These are phyloP conservation scores for Saccharum spontaneum DNA, from an alignment of 176 grass and related monocot genomes.

Conservation along the genomic window DNA sequence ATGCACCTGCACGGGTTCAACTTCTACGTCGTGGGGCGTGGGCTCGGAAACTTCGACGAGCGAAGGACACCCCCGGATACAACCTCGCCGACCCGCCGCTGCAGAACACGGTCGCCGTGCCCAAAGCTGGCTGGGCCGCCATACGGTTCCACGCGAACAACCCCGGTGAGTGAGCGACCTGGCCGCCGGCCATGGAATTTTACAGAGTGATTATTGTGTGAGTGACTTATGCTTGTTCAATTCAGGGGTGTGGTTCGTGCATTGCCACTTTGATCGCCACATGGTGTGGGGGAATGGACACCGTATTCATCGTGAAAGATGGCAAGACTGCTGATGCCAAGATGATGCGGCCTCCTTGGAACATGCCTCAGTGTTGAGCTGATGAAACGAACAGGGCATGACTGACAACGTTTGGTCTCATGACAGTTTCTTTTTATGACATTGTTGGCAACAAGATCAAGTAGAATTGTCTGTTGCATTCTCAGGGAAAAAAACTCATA, in stretches of 20 bases:
- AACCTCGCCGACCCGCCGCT: constrained; percentile 59
- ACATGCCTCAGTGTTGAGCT: constrained; percentile 46
- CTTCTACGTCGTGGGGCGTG: constrained; percentile 41
- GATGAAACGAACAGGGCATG: neutral
- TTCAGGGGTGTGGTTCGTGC: constrained; percentile 61
- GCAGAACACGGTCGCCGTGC: constrained; percentile 59
- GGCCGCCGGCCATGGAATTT: too few relatives aligned
- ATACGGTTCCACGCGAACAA: neutral
- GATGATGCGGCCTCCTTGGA: constrained; percentile 44
- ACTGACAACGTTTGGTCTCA: too few relatives aligned
- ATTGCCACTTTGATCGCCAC: constrained; percentile 75
- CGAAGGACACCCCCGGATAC: constrained; percentile 4
- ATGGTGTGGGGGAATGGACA: constrained; percentile 70
- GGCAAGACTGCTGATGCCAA: constrained; percentile 20
- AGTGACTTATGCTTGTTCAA: too few relatives aligned
- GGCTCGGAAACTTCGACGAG: constrained; percentile 17
- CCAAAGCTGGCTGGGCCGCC: constrained; percentile 48
- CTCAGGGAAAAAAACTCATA: neutral
- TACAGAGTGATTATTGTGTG: too few relatives aligned
- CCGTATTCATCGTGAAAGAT: constrained; percentile 69
- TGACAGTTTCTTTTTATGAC: too few relatives aligned
- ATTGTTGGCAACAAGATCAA: neutral
- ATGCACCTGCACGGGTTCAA: constrained; percentile 43
- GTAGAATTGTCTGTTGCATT: neutral
- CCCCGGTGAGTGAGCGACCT: too few relatives aligned